Evolutionary conservation across 1,139 yeast species (phyloP).

Genomic region (Pichia sp.): DNA sequence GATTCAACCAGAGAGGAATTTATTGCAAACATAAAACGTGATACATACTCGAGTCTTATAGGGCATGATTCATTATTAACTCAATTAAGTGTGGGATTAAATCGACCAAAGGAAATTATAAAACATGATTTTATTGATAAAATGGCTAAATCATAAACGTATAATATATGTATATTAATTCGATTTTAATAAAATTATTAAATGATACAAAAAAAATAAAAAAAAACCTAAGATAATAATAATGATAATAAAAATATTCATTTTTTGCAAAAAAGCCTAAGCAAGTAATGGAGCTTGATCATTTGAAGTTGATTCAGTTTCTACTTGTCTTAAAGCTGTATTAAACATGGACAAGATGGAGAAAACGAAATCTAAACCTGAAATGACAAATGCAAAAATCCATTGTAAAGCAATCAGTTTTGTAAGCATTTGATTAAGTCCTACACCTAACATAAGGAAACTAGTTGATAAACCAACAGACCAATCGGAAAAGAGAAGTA

Average conservation of each 20-base stretch:
- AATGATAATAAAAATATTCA: background rate
- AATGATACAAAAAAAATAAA: background rate
- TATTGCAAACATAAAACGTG: slow-evolving; percentile 59
- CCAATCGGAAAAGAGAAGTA: slow-evolving; percentile 63
- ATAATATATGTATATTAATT: background rate
- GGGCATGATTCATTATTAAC: slow-evolving; percentile 64
- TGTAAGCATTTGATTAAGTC: slow-evolving; percentile 60
- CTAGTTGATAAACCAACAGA: slow-evolving; percentile 57
- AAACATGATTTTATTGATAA: slow-evolving; percentile 52
- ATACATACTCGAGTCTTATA: slow-evolving; percentile 63
- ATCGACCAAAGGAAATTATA: slow-evolving; percentile 45
- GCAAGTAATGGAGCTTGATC: slow-evolving; percentile 30
- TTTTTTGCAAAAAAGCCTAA: background rate
- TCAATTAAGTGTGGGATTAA: slow-evolving; percentile 59
- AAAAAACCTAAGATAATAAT: background rate
- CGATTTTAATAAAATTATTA: background rate
- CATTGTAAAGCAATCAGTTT: slow-evolving; percentile 74
- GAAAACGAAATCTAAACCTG: slow-evolving; percentile 46
- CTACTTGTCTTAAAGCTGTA: slow-evolving; percentile 20
- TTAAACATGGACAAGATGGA: slow-evolving; percentile 41
- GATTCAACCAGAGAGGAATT: slow-evolving; percentile 59
- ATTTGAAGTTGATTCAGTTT: slow-evolving; percentile 6
- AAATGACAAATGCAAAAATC: slow-evolving; percentile 69
- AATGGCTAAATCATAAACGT: slow-evolving; percentile 41
- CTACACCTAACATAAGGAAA: slow-evolving; percentile 57